Evolutionary conservation across 495 filamentous ascomycete genomes (phyloP).

Genomic region (Penicillium silybi): DNA sequence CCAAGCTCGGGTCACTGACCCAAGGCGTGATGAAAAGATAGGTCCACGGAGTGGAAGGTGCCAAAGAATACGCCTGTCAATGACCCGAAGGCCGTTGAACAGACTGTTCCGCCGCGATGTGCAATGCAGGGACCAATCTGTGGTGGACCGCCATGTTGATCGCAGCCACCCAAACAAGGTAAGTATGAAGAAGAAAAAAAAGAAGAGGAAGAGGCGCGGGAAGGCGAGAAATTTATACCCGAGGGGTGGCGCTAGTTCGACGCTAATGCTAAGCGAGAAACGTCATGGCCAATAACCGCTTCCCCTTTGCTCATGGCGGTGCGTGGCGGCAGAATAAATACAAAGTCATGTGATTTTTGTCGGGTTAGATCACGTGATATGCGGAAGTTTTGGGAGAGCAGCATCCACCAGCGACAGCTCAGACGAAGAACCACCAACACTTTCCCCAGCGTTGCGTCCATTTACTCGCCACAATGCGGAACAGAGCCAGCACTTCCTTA

Average conservation of each 20-base stretch:
- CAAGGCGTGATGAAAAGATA: conserved; percentile 56
- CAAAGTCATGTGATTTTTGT: neutral
- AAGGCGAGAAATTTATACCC: conserved; percentile 29
- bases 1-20: conserved; percentile 44
- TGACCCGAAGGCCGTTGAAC: conserved; percentile 68
- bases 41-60: conserved; percentile 42
- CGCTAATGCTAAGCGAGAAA: conserved; percentile 36
- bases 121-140: conserved; percentile 70
- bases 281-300: neutral
- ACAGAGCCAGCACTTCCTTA: conserved; percentile 44
- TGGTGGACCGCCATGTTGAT: conserved; percentile 59
- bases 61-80: conserved; percentile 73
- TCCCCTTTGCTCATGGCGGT: neutral
- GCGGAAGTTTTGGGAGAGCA: conserved; percentile 35
- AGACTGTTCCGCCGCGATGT: conserved; percentile 65
- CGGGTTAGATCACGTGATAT: conserved; percentile 30
- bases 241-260: neutral
- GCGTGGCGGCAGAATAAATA: neutral
- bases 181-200: conserved; percentile 66
- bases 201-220: conserved; percentile 23
- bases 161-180: conserved; percentile 64
- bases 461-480: conserved; percentile 39
- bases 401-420: conserved; percentile 4
- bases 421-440: conserved; percentile 1
- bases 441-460: conserved; percentile 9